Conservation (phyloP, 306 rosid species). For the Betula pendula region DNA sequence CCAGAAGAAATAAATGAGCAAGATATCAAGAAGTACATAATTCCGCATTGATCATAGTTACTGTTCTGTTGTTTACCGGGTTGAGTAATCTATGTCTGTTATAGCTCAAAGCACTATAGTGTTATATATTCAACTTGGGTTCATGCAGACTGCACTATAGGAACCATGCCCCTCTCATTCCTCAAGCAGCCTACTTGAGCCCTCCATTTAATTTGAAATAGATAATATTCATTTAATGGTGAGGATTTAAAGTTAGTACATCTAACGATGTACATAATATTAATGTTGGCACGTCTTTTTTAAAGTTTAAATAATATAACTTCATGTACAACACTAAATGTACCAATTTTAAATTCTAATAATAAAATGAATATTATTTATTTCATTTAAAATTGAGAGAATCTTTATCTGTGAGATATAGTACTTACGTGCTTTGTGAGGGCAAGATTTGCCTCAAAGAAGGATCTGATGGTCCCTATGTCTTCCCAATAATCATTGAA, state of each 20-base stretch:
- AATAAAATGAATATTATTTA: too few species aligned
- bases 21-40: neutral
- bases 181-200: constrained; percentile 4
- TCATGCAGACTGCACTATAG: neutral
- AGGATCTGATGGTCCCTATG: constrained; percentile 95
- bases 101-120: neutral
- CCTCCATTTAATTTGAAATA: too few species aligned
- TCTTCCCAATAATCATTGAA: constrained; percentile 98
- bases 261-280: too few species aligned
- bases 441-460: constrained; percentile 93
- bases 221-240: too few species aligned
- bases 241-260: too few species aligned
- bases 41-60: neutral
- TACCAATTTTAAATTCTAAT: too few species aligned
- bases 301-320: too few species aligned
- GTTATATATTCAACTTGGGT: neutral
- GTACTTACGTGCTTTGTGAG: constrained; percentile 80
- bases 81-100: neutral
- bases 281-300: too few species aligned
- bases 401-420: constrained; percentile 29
- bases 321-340: too few species aligned
- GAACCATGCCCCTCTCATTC: neutral
- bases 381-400: too few species aligned
- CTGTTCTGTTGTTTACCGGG: neutral
- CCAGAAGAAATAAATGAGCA: neutral